phyloP scores from a whole-genome alignment of 768 basidiomycete species.

The Inosperma sp. region DNA sequence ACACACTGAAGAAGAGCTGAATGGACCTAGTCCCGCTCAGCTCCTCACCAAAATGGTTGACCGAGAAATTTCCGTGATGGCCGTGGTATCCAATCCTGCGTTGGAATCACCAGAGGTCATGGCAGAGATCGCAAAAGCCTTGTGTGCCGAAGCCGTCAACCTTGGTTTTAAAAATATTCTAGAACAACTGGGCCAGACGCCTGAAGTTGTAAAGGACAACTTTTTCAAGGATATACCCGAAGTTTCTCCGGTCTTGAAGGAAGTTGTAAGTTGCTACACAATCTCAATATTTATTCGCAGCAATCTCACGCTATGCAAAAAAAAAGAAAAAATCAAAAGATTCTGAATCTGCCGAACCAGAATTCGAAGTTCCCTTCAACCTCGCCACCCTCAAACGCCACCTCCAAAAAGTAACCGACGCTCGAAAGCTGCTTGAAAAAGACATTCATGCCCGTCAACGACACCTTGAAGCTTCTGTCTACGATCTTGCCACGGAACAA shows the following conservation, averaged over 20 bases:
- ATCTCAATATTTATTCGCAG: slow-evolving; percentile 16
- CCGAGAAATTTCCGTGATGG: slow-evolving; percentile 45
- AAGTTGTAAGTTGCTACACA: slow-evolving; percentile 29
- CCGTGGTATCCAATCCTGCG: slow-evolving; percentile 54
- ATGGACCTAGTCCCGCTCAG: slow-evolving; percentile 20
- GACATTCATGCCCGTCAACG: slow-evolving; percentile 74
- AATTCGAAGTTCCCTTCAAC: slow-evolving; percentile 64
- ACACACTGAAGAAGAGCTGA: not conserved
- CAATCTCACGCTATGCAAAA: not conserved
- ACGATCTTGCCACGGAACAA: slow-evolving; percentile 74
- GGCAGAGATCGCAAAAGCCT: slow-evolving; percentile 45
- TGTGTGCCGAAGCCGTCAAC: slow-evolving; percentile 60
- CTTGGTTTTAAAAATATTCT: slow-evolving; percentile 48
- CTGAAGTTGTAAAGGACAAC: slow-evolving; percentile 43
- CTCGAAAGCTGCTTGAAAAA: slow-evolving; percentile 58
- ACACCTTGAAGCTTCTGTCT: slow-evolving; percentile 79
- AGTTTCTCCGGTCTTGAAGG: slow-evolving; percentile 52
- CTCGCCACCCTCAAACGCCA: slow-evolving; percentile 66
- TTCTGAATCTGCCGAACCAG: slow-evolving; percentile 18
- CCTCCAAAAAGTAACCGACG: slow-evolving; percentile 57
- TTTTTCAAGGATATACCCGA: slow-evolving; percentile 53
- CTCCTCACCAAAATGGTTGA: slow-evolving; percentile 45
- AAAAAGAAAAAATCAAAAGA: slow-evolving; percentile 18
- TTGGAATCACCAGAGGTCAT: slow-evolving; percentile 55
- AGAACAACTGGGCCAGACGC: slow-evolving; percentile 47